Percentiles rank a stretch among this genome's conserved stretches.
These are phyloP conservation scores for Monilinia polystroma DNA, from an alignment of 2,329 filamentous ascomycete genomes.

Conservation along the genomic window DNA sequence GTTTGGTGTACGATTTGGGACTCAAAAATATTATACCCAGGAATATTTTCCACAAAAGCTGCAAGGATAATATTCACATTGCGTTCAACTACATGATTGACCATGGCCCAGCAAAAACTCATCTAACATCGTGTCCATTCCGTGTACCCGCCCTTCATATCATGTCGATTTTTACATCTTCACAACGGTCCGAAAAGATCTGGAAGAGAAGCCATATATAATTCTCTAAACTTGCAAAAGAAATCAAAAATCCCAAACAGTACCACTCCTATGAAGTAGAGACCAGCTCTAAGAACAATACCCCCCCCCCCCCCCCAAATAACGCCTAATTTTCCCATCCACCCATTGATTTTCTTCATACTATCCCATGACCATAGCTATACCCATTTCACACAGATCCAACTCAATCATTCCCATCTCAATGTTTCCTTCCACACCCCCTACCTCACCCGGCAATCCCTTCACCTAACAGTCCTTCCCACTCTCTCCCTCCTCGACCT, in stretches of 20 bases:
- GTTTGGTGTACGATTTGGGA: slow-evolving; percentile 9
- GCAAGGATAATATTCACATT: not conserved
- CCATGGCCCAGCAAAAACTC: not conserved
- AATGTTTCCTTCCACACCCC: not conserved
- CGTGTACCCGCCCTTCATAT: not conserved
- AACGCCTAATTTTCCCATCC: not conserved
- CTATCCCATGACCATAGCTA: not conserved
- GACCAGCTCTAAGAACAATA: not conserved
- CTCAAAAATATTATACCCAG: slow-evolving; percentile 16
- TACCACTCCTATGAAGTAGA: not conserved
- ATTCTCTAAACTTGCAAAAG: not conserved
- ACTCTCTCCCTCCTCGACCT: not conserved
- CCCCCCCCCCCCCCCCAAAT: not conserved
- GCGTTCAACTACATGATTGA: not conserved
- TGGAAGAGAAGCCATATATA: not conserved
- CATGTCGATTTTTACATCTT: not conserved
- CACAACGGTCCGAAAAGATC: not conserved
- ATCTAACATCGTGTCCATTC: not conserved
- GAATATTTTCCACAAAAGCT: not conserved
- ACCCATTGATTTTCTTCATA: slow-evolving; percentile 3
- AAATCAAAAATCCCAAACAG: not conserved
- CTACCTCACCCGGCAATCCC: too few relatives aligned
- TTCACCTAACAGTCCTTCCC: slow-evolving; percentile 4
- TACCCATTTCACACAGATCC: not conserved
- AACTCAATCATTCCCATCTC: not conserved